Base-by-base conservation (phyloP, 2,329 filamentous ascomycete species). In the Pseudogymnoascus sp. region DNA sequence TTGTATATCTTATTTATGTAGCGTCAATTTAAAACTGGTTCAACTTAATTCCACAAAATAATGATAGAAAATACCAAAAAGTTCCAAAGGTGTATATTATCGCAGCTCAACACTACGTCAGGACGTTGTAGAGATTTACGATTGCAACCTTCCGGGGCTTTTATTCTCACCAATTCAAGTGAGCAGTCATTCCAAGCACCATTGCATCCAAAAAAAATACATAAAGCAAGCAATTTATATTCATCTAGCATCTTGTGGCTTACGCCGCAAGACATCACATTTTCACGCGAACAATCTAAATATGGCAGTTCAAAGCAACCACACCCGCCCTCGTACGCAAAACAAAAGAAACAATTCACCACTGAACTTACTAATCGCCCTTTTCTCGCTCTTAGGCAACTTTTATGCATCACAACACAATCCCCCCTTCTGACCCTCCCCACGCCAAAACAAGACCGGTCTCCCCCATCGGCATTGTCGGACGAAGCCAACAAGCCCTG, bases 281-380 rank as follows among this genome's bases (percentile, higher is more conserved):
- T 52, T 33, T 52, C 25, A 52, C n/a, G 25, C 25, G n/a, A 52
- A 52, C 8, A 19, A 28, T 33, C 25, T 52, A 52, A 33, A 30
- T 30, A 33, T 11, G 12, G n/a, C 19, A 30, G 25, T 52, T 52
- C 12, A 52, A 19, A 52, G 45, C 25, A 52, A 52, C 45, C 45
- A 52, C 49, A 55, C n/a, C 16, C 28, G 25, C 45, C 30, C 45
- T 52, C 28, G 25, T 19, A 55, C 49, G 49, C 28, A 30, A 52
- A 33, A 55, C 49, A 55, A 55, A 55, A 55, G 49, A 55, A 55
- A 55, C 9, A 55, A 55, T 33, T 55, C 16, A 55, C 49, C 49
- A 19, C 49, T 33, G 49, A 33, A 55, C 49, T 55, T 55, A 55
- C 49, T 19, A 19, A 52, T 3, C 25, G n/a, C 9, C 45, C 25